phyloP scores from a whole-genome alignment of 1,139 yeast genomes.

The Hansenula lynferdii region DNA sequence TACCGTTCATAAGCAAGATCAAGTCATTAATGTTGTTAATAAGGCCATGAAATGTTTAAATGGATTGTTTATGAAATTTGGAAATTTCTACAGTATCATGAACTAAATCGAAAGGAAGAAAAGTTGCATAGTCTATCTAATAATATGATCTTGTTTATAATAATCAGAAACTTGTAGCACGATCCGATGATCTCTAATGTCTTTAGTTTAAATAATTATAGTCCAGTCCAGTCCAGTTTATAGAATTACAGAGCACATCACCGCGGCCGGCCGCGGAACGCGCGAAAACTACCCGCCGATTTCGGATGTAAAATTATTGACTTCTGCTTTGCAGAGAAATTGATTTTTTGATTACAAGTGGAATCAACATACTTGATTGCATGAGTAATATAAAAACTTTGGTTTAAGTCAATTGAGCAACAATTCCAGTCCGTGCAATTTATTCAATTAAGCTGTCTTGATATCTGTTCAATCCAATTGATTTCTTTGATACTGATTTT shows the following conservation, averaged over 20 bases:
- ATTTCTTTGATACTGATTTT: not conserved
- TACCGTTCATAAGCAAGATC: slow-evolving; percentile 76
- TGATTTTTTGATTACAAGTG: slow-evolving; percentile 2
- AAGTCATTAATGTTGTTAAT: not conserved
- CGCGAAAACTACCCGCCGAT: not conserved
- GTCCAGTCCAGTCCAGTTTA: too few relatives aligned
- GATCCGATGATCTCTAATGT: not conserved
- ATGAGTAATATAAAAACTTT: too few relatives aligned
- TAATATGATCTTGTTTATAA: not conserved
- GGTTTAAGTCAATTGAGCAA: too few relatives aligned
- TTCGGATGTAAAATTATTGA: not conserved
- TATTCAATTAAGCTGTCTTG: too few relatives aligned
- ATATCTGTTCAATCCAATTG: not conserved
- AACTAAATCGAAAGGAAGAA: too few relatives aligned
- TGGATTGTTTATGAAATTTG: too few relatives aligned
- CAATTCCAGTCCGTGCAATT: too few relatives aligned
- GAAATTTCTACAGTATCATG: too few relatives aligned
- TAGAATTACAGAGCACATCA: too few relatives aligned
- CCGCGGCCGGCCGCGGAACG: not conserved
- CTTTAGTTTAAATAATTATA: too few relatives aligned
- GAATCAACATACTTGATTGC: slow-evolving; percentile 1
- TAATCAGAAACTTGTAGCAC: too few relatives aligned
- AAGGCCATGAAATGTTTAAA: not conserved
- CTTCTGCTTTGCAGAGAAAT: slow-evolving; percentile 3
- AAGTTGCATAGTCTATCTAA: not conserved